Evolutionary conservation across 73 alveolate species (phyloP), one percentile per base, ranked within the genome.

Genomic region (Symbiodinium natans): DNA sequence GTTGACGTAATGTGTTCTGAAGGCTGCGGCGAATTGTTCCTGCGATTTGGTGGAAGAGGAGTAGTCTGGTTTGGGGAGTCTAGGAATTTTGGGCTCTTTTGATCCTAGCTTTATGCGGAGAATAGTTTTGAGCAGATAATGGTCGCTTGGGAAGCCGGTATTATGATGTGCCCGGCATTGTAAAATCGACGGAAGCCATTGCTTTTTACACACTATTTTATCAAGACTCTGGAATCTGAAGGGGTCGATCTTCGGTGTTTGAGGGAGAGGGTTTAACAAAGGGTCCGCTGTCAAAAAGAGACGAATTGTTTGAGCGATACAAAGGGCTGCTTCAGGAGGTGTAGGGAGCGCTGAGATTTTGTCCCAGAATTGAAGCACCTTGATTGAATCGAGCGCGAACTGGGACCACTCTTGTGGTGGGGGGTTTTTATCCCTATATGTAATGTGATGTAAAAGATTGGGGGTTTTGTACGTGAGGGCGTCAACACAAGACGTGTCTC

Each of bases 111-210:
- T 82, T 19, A 82, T 68, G 23, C 92, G 36, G 40, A 82, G 4
- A 19, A 25, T 41, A 5, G 46, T n/a, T 41, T 82, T 68, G 1
- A 82, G 2, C 3, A 59, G 92, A 59, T 17, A 82, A 41, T 82
- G 92, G 40, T 82, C 92, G 73, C 92, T 82, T 5, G 92, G 92
- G 92, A 82, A 82, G 1, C 92, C 92, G 11, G 1, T 1, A 19
- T 19, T 11, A 21, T 82, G 92, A 68, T 82, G 27, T 5, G 71
- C 71, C 40, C 39, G 36, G 25, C n/a, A 23, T 41, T 8, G 9
- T 4, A 82, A 68, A 1, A 82, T 39, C 3, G 92, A 2, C 29
- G 92, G 92, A 7, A 82, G 92, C 92, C 92, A 82, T 19, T 82
- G 34, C 7, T 41, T 1, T 25, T 34, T 43, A 1, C 34, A 17